phyloP scores from a whole-genome alignment of 1,284 basidiomycete genomes.

The Pyrrhoderma lamaoense region DNA sequence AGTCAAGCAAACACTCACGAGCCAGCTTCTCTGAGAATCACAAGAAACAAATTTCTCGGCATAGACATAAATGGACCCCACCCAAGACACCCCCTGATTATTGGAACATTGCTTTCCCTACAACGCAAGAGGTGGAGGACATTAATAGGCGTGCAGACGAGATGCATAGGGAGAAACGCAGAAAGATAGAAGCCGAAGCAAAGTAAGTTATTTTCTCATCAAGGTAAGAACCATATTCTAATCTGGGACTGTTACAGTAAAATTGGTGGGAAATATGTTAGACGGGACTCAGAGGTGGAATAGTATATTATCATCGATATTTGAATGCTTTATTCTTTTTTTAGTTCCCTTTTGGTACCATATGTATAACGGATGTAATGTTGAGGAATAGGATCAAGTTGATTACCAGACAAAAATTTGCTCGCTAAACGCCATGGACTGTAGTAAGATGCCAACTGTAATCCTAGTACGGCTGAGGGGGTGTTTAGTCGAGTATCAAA shows the following conservation, averaged over 20 bases:
- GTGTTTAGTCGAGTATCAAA: not conserved
- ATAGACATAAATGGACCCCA: slow-evolving; percentile 66
- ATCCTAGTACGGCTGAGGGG: slow-evolving; percentile 6
- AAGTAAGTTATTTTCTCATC: slow-evolving; percentile 29
- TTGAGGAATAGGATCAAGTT: slow-evolving; percentile 11
- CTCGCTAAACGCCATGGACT: slow-evolving; percentile 5
- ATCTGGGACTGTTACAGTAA: slow-evolving; percentile 3
- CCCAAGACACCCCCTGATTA: slow-evolving; percentile 77
- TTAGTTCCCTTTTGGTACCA: not conserved
- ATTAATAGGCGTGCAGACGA: slow-evolving; percentile 69
- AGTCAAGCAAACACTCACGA: not conserved
- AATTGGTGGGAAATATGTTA: slow-evolving; percentile 6
- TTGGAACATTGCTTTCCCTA: slow-evolving; percentile 85
- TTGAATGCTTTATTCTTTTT: not conserved
- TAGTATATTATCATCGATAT: not conserved
- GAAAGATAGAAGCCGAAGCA: slow-evolving; percentile 52
- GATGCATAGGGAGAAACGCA: slow-evolving; percentile 59
- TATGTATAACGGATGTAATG: slow-evolving; percentile 12
- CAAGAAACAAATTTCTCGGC: slow-evolving; percentile 71
- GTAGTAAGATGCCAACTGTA: slow-evolving; percentile 8
- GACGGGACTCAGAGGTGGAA: not conserved
- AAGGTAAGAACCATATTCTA: not conserved
- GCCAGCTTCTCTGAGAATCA: slow-evolving; percentile 30
- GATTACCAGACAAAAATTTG: slow-evolving; percentile 5
- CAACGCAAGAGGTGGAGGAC: slow-evolving; percentile 67